Base-by-base conservation (phyloP, 345 rosid genomes). In the Eucalyptus tenuipes region DNA sequence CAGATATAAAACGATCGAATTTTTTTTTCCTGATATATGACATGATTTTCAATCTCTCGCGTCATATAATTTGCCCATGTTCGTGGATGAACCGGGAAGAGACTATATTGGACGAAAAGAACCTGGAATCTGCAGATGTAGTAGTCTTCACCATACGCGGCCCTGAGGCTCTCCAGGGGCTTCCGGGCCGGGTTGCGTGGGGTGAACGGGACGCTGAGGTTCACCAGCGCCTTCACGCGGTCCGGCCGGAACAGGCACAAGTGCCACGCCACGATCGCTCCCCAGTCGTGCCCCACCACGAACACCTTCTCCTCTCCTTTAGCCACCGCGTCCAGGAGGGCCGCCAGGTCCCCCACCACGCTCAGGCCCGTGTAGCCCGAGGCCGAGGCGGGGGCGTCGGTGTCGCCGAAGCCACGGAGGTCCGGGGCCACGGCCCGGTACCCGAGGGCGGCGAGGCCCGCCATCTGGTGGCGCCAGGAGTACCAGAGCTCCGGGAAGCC, bases 401-500 rank as follows among this genome's bases (percentile, higher is more conserved):
- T 92, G 88, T 96, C 97, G 10, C 99, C 98, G 81, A 89, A 96
- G 57, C 99, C 99, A 14, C 98, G 92, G 24, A 97, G 94, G 89
- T 97, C 99, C 13, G 99, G 99, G 4, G 99, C 99, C 85, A 97
- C 91, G 22, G 95, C 94, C 10, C 92, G 94, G 94, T 94, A 97
- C 16, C 99, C 99, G 33, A 92, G 91, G 7, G 96, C 91, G 22
- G 97, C 93, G 45, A 96, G 90, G 45, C 92, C 92, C 17, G 44
- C 75, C 89, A 97, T 94, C 93, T 97, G 99, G 93, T 96, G 97
- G 86, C 97, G 94, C 98, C 98, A 95, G 22, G 95, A 87, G 89
- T 94, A 97, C 99, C 98, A 97, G 7, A 97, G 93, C 90, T 95
- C 96, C 1, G 99, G 98, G 91, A 96, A 97, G 31, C 99, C 99